A percentile compares a stretch with the other conserved stretches of the same genome.
Conservation (phyloP, 2,329 filamentous ascomycete species). For the Blastomyces percursus region DNA sequence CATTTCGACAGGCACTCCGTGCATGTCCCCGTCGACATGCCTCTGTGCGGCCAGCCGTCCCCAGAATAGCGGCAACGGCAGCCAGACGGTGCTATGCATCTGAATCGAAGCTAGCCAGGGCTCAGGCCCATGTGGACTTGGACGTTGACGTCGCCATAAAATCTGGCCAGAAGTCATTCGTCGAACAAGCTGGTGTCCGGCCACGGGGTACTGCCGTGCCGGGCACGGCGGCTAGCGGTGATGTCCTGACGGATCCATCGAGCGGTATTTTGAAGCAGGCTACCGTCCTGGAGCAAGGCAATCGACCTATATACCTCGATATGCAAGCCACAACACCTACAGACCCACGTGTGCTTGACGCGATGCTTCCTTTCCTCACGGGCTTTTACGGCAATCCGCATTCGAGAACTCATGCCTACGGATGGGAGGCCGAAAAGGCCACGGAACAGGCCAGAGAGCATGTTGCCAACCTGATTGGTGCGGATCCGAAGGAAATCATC, state of each 20-base stretch:
- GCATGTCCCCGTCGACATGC: constrained; percentile 43
- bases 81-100: constrained; percentile 64
- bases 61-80: constrained; percentile 27
- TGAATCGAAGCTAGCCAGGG: constrained; percentile 56
- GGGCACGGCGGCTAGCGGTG: constrained; percentile 46
- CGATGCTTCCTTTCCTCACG: constrained; percentile 91
- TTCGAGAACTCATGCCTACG: constrained; percentile 93
- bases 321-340: constrained; percentile 96
- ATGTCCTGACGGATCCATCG: constrained; percentile 69
- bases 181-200: constrained; percentile 45
- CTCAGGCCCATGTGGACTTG: constrained; percentile 69
- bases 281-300: constrained; percentile 83
- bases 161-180: constrained; percentile 72
- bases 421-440: constrained; percentile 94
- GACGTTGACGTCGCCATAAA: constrained; percentile 73
- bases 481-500: constrained; percentile 95
- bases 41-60: constrained; percentile 31
- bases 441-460: constrained; percentile 78
- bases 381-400: constrained; percentile 95
- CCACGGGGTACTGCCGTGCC: constrained; percentile 50
- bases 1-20: constrained; percentile 63
- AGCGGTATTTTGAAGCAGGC: constrained; percentile 80
- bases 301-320: constrained; percentile 91
- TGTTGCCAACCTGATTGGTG: constrained; percentile 77
- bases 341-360: constrained; percentile 87